Base-by-base conservation (phyloP, 2,329 filamentous ascomycete genomes). In the Phaeoacremonium minimum region DNA sequence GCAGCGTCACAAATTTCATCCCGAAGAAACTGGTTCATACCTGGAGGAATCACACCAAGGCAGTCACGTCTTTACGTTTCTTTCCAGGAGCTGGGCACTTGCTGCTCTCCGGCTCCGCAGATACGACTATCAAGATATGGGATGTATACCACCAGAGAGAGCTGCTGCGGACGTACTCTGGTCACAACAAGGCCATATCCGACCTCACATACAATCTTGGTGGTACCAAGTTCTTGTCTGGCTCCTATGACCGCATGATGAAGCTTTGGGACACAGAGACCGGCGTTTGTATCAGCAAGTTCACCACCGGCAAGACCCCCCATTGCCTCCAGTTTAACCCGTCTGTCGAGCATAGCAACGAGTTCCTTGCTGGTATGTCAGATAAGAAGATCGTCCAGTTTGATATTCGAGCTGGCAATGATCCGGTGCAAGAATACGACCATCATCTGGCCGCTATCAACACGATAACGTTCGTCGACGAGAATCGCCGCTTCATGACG, bases 301-400 rank as follows among this genome's bases (percentile, higher is more conserved):
- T 95, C 69, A 88, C 84, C 14, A 95, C 87, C 1, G 91, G 91
- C 55, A 95, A 94, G 68, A 97, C 89, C 12, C 91, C 93, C 5
- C 93, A 98, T 56, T 90, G 95, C 35, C 73, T 98, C 49, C 83
- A 87, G 48, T 97, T 97, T 73, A 95, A 97, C 62, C 90, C 91
- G 0, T 78, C 81, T 33, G 68, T 75, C 0, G 81, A 85, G 36
- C 80, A 84, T 47, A 78, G 83, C 7, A 85, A 93, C 57, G 91
- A 97, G 60, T 98, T 98, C 62, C 66, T 98, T 38, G 90, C 89
- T 2, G 93, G 93, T 52, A 94, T 97, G 87, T 93, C 87, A 26
- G 91, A 98, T 63, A 98, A 98, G 72, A 96, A 96, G 71, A 98
- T 98, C 49, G 76, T 98, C 29, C 93, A 98, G 57, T 98, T 94